Evolutionary conservation across 805 yeast species (phyloP).

Genomic region (Vanderwaltozyma tropicalis): DNA sequence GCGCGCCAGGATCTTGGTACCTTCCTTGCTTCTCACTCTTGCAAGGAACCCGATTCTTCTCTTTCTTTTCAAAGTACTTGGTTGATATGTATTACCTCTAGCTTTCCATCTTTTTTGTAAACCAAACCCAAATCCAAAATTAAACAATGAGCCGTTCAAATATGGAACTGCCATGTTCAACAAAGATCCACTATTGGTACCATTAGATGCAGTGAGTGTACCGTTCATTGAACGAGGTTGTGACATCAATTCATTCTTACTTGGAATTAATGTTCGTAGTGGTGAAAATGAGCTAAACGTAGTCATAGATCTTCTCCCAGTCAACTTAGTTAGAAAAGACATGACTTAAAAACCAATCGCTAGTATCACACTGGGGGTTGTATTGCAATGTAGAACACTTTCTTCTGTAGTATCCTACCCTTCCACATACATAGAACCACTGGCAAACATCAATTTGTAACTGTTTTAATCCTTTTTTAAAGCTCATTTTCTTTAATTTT

Average conservation of each 20-base stretch:
- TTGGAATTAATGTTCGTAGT: background rate
- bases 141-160: too few species aligned
- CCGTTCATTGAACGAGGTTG: background rate
- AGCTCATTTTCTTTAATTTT: too few species aligned
- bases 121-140: constrained; percentile 8
- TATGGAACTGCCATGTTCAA: too few species aligned
- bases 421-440: too few species aligned
- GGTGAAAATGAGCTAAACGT: background rate
- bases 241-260: background rate
- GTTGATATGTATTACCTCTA: constrained; percentile 93
- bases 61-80: constrained; percentile 82
- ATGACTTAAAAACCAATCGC: too few species aligned
- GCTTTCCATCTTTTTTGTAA: constrained; percentile 56
- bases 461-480: too few species aligned
- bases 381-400: too few species aligned
- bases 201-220: background rate
- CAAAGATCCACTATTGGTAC: background rate
- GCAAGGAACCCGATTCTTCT: constrained; percentile 85
- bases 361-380: too few species aligned
- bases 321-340: background rate
- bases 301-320: background rate
- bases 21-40: constrained; percentile 61
- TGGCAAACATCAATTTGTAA: too few species aligned
- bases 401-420: too few species aligned
- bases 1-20: constrained; percentile 67